Conservation (phyloP, 495 filamentous ascomycete genomes). For the Daldinia decipiens region DNA sequence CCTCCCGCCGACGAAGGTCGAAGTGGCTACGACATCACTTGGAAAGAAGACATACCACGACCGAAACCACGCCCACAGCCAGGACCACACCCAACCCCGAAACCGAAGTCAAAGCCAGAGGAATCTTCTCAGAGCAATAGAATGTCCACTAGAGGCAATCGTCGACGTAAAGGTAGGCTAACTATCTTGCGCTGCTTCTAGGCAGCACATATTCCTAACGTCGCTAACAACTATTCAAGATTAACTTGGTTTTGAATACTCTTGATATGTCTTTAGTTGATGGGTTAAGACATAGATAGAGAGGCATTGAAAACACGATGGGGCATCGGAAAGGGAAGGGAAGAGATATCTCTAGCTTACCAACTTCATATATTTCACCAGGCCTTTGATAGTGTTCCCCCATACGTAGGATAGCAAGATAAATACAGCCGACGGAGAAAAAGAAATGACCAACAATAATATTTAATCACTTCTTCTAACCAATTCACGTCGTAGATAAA, state of each 20-base stretch:
- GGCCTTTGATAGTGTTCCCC: background rate
- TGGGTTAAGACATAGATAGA: too few relatives aligned
- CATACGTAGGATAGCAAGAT: background rate
- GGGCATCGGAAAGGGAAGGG: too few relatives aligned
- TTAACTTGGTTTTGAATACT: too few relatives aligned
- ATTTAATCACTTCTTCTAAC: background rate
- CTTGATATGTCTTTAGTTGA: too few relatives aligned
- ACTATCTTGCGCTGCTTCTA: background rate
- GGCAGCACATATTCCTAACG: too few relatives aligned
- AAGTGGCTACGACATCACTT: slow-evolving; percentile 29
- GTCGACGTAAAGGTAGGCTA: background rate
- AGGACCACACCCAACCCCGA: background rate
- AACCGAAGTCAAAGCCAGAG: background rate
- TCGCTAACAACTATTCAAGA: too few relatives aligned
- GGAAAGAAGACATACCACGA: background rate
- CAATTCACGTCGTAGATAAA: background rate
- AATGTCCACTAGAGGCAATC: background rate
- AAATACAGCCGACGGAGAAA: background rate
- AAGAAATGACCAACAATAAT: background rate
- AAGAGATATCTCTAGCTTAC: too few relatives aligned
- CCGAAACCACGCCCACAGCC: background rate
- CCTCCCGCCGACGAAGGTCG: slow-evolving; percentile 4
- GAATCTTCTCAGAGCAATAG: background rate
- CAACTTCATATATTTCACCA: too few relatives aligned
- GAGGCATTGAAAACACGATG: too few relatives aligned